Evolutionary conservation across 495 filamentous ascomycete genomes (phyloP), one percentile per base, ranked within the genome.

Genomic region (Achaetomiella virescens): DNA sequence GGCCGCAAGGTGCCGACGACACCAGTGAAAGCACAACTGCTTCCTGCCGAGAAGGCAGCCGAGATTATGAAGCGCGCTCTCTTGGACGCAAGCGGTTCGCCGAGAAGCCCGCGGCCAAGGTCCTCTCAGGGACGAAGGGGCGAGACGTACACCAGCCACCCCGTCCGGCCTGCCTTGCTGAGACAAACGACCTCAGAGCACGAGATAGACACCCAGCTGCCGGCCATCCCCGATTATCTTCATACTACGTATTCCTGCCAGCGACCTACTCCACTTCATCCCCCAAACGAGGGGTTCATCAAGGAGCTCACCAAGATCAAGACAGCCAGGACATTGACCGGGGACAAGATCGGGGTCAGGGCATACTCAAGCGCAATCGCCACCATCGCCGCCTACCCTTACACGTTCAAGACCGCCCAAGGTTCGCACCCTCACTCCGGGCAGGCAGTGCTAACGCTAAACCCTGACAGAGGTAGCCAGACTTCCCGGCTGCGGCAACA

Each of bases 321-420:
- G 15, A 78, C 80, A 2, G 79, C 88, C 1, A 80, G 92, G 24
- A 75, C 80, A 8, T 74, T 97, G 9, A 82, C 76, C 0, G 80
- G 81, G 3, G 89, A 96, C 58, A 76, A 87, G 22, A 85, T 95
- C 46, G 90, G 90, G 12, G 82, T 90, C 0, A 80, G 89, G n/a
- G 90, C 91, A 0, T 97, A 97, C 66, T 90, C 87, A 50, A 90
- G 85, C 6, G 84, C 84, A 45, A 96, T 98, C 52, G 90, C 93
- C 11, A 70, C 87, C 0, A 61, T 98, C 1, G 82, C 86, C 14
- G 89, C 93, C 11, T 97, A 97, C 62, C 91, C 93, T 0, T 70
- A 72, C 53, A 51, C 52, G 0, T 60, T 78, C 48, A 69, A 66
- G 17, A 70, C 70, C 17, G 50, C 68, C 17, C 48, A 58, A 50